Percentiles rank a stretch among this genome's conserved stretches.
These are phyloP conservation scores for Aspergillus vadensis DNA, from an alignment of 2,329 filamentous ascomycete species.

Conservation along the genomic window DNA sequence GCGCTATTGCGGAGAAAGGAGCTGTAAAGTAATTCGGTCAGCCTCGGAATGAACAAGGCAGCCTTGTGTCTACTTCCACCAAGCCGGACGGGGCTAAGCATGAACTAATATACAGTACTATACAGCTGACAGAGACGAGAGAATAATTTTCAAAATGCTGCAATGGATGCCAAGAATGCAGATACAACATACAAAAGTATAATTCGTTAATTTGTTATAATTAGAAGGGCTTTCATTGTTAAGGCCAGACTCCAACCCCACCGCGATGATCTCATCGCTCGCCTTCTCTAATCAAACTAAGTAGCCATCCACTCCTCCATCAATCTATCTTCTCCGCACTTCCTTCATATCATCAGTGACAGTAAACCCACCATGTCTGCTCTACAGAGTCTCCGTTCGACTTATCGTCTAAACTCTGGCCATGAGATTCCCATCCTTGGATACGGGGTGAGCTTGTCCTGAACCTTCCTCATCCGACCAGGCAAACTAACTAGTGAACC, in stretches of 20 bases:
- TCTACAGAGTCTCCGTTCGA: slow-evolving; percentile 32
- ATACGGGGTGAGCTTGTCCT: slow-evolving; percentile 53
- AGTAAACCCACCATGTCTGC: slow-evolving; percentile 14
- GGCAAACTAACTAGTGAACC: background rate
- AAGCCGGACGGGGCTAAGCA: too few species aligned
- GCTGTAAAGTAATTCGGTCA: too few species aligned
- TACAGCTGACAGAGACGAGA: too few species aligned
- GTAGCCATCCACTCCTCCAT: background rate
- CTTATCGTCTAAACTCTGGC: slow-evolving; percentile 59
- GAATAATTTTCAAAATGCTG: too few species aligned
- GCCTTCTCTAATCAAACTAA: background rate
- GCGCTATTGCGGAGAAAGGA: too few species aligned
- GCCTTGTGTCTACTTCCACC: too few species aligned
- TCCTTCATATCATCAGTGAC: background rate
- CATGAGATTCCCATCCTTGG: slow-evolving; percentile 63
- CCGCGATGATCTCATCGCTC: background rate
- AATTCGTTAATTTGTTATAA: too few species aligned
- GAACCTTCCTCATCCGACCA: background rate
- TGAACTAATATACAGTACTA: too few species aligned
- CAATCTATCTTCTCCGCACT: background rate
- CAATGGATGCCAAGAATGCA: too few species aligned
- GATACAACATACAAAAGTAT: too few species aligned
- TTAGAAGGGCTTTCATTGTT: too few species aligned
- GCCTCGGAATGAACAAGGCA: too few species aligned
- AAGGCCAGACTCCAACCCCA: background rate